Conservation (phyloP, 495 filamentous ascomycete species). For the Amniculicola lignicola region DNA sequence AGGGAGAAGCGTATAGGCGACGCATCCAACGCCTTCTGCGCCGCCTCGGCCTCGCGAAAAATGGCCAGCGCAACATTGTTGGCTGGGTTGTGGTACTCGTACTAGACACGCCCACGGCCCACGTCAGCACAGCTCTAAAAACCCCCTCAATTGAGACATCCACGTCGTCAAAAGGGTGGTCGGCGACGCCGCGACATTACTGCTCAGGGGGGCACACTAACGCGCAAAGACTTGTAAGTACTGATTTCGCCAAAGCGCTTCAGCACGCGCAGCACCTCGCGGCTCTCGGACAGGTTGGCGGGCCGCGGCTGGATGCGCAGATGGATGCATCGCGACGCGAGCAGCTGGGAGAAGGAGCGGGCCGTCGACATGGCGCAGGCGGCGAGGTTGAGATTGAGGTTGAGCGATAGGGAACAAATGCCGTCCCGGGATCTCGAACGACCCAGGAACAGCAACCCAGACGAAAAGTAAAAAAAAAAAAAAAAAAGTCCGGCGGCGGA, state of each 20-base stretch:
- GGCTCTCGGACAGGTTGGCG: constrained; percentile 63
- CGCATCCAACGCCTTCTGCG: constrained; percentile 39
- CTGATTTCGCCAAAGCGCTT: constrained; percentile 74
- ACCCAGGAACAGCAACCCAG: too few relatives aligned
- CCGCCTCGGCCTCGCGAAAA: constrained; percentile 40
- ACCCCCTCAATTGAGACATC: not conserved
- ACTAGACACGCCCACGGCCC: constrained; percentile 25
- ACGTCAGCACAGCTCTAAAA: not conserved
- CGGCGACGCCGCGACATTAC: not conserved
- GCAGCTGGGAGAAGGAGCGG: constrained; percentile 19
- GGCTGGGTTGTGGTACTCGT: constrained; percentile 40
- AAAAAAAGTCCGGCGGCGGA: too few relatives aligned
- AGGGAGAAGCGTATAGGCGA: constrained; percentile 44
- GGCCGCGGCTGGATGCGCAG: constrained; percentile 64
- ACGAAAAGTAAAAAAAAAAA: too few relatives aligned
- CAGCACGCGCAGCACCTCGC: constrained; percentile 65
- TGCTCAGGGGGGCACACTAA: constrained; percentile 39
- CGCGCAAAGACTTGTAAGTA: constrained; percentile 69
- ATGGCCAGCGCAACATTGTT: constrained; percentile 45
- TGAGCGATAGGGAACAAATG: not conserved
- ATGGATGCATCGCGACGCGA: constrained; percentile 48
- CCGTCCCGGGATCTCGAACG: not conserved
- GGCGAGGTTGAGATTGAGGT: not conserved
- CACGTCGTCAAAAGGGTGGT: not conserved
- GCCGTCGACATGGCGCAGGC: constrained; percentile 11